These are phyloP conservation scores for Suhomyces sp. DNA, from an alignment of 805 yeast genomes.

Conservation along the genomic window DNA sequence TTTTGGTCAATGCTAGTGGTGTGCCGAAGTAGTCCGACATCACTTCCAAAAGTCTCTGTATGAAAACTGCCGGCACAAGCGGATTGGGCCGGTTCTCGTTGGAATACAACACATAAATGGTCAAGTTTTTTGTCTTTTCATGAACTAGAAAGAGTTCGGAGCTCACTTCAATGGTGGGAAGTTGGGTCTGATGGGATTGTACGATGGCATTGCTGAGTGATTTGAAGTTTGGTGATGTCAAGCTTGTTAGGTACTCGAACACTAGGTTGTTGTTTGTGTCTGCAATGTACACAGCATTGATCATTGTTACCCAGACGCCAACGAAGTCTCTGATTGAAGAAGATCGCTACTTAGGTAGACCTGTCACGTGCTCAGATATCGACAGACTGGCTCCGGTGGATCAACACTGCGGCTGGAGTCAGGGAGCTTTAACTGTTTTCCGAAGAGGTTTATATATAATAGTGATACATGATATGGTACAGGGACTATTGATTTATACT, in stretches of 20 bases:
- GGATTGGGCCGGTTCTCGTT: constrained; percentile 39
- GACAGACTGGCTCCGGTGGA: not conserved
- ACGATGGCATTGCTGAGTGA: constrained; percentile 12
- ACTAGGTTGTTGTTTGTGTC: constrained; percentile 33
- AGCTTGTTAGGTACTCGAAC: constrained; percentile 33
- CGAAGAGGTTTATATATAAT: too few species aligned
- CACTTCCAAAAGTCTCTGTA: constrained; percentile 47
- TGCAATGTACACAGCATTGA: constrained; percentile 43
- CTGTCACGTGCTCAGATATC: not conserved
- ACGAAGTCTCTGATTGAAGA: too few species aligned
- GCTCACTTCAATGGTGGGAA: constrained; percentile 30
- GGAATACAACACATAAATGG: constrained; percentile 28
- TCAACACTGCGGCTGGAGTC: too few species aligned
- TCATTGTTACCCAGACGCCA: too few species aligned
- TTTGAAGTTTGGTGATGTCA: constrained; percentile 31
- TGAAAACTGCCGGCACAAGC: constrained; percentile 51
- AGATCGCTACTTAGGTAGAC: not conserved
- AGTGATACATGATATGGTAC: too few species aligned
- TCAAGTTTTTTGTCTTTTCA: constrained; percentile 20
- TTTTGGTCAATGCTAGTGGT: constrained; percentile 53
- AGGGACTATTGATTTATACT: too few species aligned
- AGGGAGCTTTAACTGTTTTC: too few species aligned
- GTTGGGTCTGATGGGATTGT: constrained; percentile 6
- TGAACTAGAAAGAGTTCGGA: constrained; percentile 27
- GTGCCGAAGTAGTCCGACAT: constrained; percentile 57